phyloP scores from a whole-genome alignment of 352 stramenopile species.

The Phytophthora melonis region DNA sequence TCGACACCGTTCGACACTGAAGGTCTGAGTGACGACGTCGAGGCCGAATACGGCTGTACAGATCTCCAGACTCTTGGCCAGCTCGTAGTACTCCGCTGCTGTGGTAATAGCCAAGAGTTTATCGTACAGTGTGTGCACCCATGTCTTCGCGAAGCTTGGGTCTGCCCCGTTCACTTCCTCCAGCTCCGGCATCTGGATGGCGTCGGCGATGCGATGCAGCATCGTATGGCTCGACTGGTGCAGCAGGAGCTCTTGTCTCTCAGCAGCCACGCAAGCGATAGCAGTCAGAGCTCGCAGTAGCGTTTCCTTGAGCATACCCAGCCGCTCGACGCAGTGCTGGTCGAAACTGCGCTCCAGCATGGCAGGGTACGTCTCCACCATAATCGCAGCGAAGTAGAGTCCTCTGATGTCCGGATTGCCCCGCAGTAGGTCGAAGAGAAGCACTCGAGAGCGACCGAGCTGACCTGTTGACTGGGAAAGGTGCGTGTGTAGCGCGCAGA shows the following conservation, averaged over 20 bases:
- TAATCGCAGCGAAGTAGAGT: slow-evolving; percentile 42
- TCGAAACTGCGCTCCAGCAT: neutral
- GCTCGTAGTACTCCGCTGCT: neutral
- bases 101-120: neutral
- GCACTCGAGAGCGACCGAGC: slow-evolving; percentile 37
- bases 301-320: neutral
- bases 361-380: neutral
- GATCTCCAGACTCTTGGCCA: neutral
- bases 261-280: slow-evolving; percentile 19
- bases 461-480: slow-evolving; percentile 42
- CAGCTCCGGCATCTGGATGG: slow-evolving; percentile 46
- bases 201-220: slow-evolving; percentile 41
- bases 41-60: slow-evolving; percentile 28
- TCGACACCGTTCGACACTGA: slow-evolving; percentile 35
- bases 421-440: slow-evolving; percentile 58
- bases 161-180: slow-evolving; percentile 23
- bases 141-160: slow-evolving; percentile 7
- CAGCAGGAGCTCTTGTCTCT: slow-evolving; percentile 44
- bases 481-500: slow-evolving; percentile 46
- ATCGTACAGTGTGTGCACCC: slow-evolving; percentile 9
- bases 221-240: slow-evolving; percentile 47
- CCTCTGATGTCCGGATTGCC: slow-evolving; percentile 54
- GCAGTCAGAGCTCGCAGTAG: neutral
- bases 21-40: slow-evolving; percentile 18
- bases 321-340: neutral